phyloP scores from a whole-genome alignment of 371 early-diverging fungal genomes.

The Mucor ambiguus region DNA sequence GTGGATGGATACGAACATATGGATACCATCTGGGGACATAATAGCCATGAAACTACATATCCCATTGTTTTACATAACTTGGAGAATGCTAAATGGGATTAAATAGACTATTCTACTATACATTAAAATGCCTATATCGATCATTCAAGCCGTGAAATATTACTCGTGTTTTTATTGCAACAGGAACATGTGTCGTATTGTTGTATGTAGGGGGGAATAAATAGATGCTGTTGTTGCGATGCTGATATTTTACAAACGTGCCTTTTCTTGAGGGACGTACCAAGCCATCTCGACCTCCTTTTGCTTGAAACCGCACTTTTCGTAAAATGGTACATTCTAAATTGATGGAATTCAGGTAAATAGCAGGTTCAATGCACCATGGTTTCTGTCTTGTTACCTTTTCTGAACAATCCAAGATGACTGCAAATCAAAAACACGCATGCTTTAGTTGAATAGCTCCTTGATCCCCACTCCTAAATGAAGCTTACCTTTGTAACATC shows the following conservation, averaged over 20 bases:
- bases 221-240: constrained; percentile 4
- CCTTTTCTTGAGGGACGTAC: constrained; percentile 48
- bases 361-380: background rate
- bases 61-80: constrained; percentile 32
- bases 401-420: constrained; percentile 55
- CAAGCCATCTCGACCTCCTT: constrained; percentile 59
- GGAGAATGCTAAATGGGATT: constrained; percentile 24
- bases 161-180: background rate
- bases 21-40: constrained; percentile 59
- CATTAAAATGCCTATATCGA: background rate
- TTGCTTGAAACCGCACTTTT: constrained; percentile 54
- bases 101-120: background rate
- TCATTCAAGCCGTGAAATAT: background rate
- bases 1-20: constrained; percentile 61
- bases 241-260: constrained; percentile 30
- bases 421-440: constrained; percentile 9
- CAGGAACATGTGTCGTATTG: background rate
- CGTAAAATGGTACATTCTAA: constrained; percentile 55
- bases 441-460: background rate
- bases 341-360: background rate
- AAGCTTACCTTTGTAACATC: constrained; percentile 66
- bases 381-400: constrained; percentile 18
- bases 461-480: background rate
- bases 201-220: background rate
- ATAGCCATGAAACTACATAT: constrained; percentile 42